Evolutionary conservation across 2,329 filamentous ascomycete species (phyloP), one percentile per base, ranked within the genome.

Genomic region (Trichoderma citrinoviride): DNA sequence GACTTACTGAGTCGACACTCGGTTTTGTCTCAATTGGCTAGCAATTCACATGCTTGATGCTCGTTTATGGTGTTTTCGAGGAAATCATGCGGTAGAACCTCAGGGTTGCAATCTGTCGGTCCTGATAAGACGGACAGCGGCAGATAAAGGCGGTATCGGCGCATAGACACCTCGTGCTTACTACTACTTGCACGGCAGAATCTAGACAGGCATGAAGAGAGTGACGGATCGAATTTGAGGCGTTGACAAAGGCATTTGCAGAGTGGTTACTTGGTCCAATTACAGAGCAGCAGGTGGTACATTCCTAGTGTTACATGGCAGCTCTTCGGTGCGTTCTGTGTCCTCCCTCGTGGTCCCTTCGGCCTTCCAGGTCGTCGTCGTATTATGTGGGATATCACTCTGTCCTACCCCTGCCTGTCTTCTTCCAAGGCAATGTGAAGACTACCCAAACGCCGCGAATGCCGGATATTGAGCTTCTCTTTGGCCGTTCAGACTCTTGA

Each of bases 401-500:
- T 14, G 49, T 61, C 57, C 47, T 19, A n/a, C 25, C 25, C n/a
- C 25, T 14, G 33, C 49, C 21, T 29, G 49, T 40, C 43, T 33
- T 44, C 58, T 44, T 53, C 29, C 25, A 29, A 27, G 50, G 47
- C 41, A 25, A 57, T 49, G 21, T 19, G 33, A 41, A 55, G 41
- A 29, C 25, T 69, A 65, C 68, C 66, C 60, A 29, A 72, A 72
- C 71, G 72, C 70, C 67, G 52, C 69, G 62, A 69, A 71, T 73
- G 70, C 71, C 56, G 52, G 52, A 49, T 41, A 47, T 49, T 65
- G 64, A 67, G 65, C 52, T 70, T 57, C 43, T 67, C 40, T 66
- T 60, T 33, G 44, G 12, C 5, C 44, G 40, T 25, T 49, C 27
- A 37, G 17, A 8, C 37, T 33, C 17, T 37, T 17, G 17, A n/a